Conservation (phyloP, 2,329 filamentous ascomycete species). For the Coniochaeta sp. region DNA sequence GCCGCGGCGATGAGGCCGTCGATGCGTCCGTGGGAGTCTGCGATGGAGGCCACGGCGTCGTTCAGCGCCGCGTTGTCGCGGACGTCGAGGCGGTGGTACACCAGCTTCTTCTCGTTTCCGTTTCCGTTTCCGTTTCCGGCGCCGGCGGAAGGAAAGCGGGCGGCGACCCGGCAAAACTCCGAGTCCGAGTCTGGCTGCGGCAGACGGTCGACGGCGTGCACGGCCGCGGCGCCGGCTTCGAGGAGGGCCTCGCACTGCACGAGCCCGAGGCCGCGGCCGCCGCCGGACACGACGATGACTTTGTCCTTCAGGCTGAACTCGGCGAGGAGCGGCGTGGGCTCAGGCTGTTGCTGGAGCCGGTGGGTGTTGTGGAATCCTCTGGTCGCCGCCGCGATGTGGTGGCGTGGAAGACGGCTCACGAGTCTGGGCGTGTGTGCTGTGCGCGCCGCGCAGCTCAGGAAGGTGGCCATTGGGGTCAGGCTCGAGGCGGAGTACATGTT, state of each 20-base stretch:
- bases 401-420: background rate
- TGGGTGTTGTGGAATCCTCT: constrained; percentile 8
- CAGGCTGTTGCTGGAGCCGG: too few species aligned
- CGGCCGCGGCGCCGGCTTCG: constrained; percentile 70
- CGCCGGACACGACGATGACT: constrained; percentile 71
- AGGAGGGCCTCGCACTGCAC: constrained; percentile 72
- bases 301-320: constrained; percentile 72
- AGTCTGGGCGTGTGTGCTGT: background rate
- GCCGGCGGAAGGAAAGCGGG: too few species aligned
- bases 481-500: background rate
- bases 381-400: background rate
- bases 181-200: constrained; percentile 46
- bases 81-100: constrained; percentile 76
- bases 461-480: background rate
- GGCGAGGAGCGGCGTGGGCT: constrained; percentile 41
- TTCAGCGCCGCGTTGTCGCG: constrained; percentile 64
- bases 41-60: constrained; percentile 60
- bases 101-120: constrained; percentile 54
- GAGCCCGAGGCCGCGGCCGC: constrained; percentile 68
- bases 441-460: background rate
- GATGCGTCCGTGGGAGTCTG: constrained; percentile 60
- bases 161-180: constrained; percentile 58
- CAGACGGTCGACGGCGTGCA: constrained; percentile 61
- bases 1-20: constrained; percentile 70
- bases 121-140: too few species aligned